A percentile compares a stretch with the other conserved stretches of the same genome.
Conservation (phyloP, 139 green algal genomes). For the Astrephomene gubernaculifera region DNA sequence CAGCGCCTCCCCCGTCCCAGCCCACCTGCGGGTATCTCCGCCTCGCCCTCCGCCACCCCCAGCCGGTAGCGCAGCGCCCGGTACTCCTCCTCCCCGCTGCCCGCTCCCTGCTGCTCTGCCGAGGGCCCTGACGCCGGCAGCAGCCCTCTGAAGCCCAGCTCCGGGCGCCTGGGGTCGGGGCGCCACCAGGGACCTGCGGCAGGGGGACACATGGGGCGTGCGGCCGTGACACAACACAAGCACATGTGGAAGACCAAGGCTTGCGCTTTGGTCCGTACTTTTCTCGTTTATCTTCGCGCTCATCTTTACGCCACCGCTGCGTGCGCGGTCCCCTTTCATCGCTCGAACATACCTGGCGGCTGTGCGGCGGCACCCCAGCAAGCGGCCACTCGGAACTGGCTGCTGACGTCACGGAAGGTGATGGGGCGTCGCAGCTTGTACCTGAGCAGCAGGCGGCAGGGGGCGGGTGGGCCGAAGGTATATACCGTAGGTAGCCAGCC, state of each 20-base stretch:
- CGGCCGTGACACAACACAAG: too few relatives aligned
- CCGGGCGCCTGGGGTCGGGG: constrained; percentile 71
- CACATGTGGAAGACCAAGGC: too few relatives aligned
- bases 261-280: too few relatives aligned
- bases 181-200: constrained; percentile 52
- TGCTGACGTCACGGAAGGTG: constrained; percentile 72
- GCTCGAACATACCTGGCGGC: neutral
- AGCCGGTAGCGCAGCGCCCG: constrained; percentile 74
- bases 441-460: constrained; percentile 46
- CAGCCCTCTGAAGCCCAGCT: constrained; percentile 74
- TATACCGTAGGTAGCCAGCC: too few relatives aligned
- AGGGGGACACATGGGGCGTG: too few relatives aligned
- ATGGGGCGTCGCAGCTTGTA: constrained; percentile 85
- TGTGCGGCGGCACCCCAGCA: constrained; percentile 48
- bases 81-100: constrained; percentile 54
- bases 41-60: constrained; percentile 88
- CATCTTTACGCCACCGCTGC: too few relatives aligned
- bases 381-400: constrained; percentile 63
- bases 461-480: too few relatives aligned
- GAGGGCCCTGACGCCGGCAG: constrained; percentile 38
- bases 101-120: neutral
- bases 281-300: too few relatives aligned
- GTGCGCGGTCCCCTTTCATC: too few relatives aligned
- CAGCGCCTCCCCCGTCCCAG: neutral
- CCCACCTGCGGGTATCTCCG: constrained; percentile 84